Base-by-base conservation (phyloP, 1,284 basidiomycete species). In the Phylloboletellus chloephorus region DNA sequence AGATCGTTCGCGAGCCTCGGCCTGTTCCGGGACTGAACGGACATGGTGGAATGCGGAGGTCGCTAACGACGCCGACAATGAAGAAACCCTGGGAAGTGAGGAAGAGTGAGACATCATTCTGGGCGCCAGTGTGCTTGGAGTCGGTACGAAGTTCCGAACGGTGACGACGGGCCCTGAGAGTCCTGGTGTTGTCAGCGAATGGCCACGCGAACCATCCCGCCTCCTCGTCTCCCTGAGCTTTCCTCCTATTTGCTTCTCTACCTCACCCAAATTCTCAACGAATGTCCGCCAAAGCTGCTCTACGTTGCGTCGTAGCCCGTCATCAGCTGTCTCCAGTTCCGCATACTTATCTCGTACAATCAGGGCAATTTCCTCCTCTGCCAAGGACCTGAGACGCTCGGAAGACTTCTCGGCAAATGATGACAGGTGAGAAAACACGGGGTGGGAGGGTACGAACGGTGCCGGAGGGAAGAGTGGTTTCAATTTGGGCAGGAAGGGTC, bases 401-500 rank as follows among this genome's bases (percentile, higher is more conserved):
- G 84, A 84, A 51, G 74, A 65, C 25, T 69, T 63, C 13, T 64
- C 59, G 16, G 84, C 85, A 39, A 79, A 54, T 22, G 72, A 68
- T 22, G 80, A 72, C 23, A 89, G 67, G 54, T 82, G 74, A 24
- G 67, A 50, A 56, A 88, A 89, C 31, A 81, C 75, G 7, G 78
- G 75, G 52, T 88, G 82, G 16, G 78, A 78, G 10, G 86, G 79
- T 0, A 82, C 78, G 60, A 85, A 88, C 8, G 86, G 85, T 12
- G 82, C 76, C 15, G 83, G 83, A 21, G 78, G 74, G 57, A 88
- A 83, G 21, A 88, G 63, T 3, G 80, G 68, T 30, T 67, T 68
- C 48, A 79, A 50, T 47, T 66, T 58, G 33, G 70, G 65, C 43
- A 81, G 62, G 57, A 72, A 72, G 21, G 62, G 58, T 26, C 62